phyloP scores from a whole-genome alignment of 352 stramenopile species.

The Globisporangium solare region DNA sequence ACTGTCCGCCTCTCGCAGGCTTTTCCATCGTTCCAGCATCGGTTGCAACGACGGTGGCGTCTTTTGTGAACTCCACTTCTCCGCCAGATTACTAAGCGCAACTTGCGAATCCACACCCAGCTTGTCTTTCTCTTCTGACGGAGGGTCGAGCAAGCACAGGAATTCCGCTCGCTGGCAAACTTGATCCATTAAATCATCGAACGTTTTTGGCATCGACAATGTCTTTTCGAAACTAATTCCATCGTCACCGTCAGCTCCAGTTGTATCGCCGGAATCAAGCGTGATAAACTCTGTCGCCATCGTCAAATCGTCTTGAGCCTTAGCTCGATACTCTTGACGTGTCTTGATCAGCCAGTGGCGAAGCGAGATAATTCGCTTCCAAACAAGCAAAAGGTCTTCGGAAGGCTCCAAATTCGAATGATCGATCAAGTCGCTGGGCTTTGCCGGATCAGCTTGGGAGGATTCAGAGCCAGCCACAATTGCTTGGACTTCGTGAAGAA shows the following conservation, averaged over 20 bases:
- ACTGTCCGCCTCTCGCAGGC: slow-evolving; percentile 61
- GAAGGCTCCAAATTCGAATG: slow-evolving; percentile 63
- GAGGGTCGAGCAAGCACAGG: slow-evolving; percentile 65
- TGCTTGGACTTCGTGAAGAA: slow-evolving; percentile 74
- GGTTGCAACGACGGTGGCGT: slow-evolving; percentile 77
- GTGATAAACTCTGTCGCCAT: neutral
- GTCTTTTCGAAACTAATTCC: slow-evolving; percentile 51
- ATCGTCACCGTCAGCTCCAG: slow-evolving; percentile 5
- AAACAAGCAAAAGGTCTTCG: slow-evolving; percentile 63
- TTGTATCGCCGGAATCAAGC: neutral
- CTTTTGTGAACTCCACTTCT: slow-evolving; percentile 84
- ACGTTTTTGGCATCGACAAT: slow-evolving; percentile 55
- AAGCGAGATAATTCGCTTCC: slow-evolving; percentile 76
- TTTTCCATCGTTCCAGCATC: slow-evolving; percentile 86
- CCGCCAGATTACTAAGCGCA: slow-evolving; percentile 74
- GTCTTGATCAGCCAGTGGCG: slow-evolving; percentile 84
- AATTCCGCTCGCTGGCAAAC: slow-evolving; percentile 70
- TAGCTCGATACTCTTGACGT: slow-evolving; percentile 72
- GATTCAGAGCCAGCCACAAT: slow-evolving; percentile 49
- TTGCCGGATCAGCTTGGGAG: neutral
- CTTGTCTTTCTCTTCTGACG: slow-evolving; percentile 63
- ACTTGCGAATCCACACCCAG: slow-evolving; percentile 64
- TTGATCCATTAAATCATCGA: slow-evolving; percentile 63
- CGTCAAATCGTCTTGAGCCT: slow-evolving; percentile 35
- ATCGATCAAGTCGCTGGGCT: slow-evolving; percentile 22